Evolutionary conservation across 2,329 filamentous ascomycete genomes (phyloP).

Genomic region (Clarireedia sp.): DNA sequence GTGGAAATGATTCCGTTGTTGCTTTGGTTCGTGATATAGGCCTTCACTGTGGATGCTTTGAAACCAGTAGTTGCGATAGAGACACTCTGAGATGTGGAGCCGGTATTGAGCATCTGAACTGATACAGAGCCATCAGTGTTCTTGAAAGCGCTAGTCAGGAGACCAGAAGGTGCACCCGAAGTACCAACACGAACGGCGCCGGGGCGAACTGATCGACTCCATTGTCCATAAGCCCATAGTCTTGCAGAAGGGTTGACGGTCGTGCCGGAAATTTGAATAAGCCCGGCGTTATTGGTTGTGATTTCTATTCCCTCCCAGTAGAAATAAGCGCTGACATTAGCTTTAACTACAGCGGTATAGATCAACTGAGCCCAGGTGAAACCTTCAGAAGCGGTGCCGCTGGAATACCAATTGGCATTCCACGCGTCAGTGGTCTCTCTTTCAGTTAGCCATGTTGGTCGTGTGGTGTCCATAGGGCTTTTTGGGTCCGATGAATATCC

Average conservation of each 20-base stretch:
- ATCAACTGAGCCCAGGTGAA: too few relatives aligned
- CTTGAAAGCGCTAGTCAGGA: constrained; percentile 11
- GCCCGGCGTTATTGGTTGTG: constrained; percentile 20
- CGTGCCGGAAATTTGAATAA: constrained; percentile 26
- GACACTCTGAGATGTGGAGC: not conserved
- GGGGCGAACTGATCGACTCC: constrained; percentile 13
- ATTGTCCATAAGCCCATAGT: constrained; percentile 21
- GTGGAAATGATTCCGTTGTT: too few relatives aligned
- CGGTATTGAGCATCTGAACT: constrained; percentile 17
- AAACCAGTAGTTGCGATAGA: not conserved
- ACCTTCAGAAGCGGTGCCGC: too few relatives aligned
- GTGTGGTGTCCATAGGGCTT: constrained; percentile 35
- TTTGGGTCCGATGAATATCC: constrained; percentile 34
- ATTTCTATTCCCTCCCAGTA: constrained; percentile 42
- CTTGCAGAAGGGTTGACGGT: constrained; percentile 10
- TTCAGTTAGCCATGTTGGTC: too few relatives aligned
- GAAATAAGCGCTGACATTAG: constrained; percentile 41
- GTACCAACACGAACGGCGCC: constrained; percentile 14
- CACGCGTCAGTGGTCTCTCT: too few relatives aligned
- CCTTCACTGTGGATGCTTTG: not conserved
- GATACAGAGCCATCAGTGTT: constrained; percentile 18
- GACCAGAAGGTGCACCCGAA: not conserved
- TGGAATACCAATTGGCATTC: too few relatives aligned
- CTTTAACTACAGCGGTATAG: constrained; percentile 22
- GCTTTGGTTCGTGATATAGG: too few relatives aligned